A percentile compares a stretch with the other conserved stretches of the same genome.
Conservation (phyloP, 352 stramenopile genomes). For the Pythium brachiatum region DNA sequence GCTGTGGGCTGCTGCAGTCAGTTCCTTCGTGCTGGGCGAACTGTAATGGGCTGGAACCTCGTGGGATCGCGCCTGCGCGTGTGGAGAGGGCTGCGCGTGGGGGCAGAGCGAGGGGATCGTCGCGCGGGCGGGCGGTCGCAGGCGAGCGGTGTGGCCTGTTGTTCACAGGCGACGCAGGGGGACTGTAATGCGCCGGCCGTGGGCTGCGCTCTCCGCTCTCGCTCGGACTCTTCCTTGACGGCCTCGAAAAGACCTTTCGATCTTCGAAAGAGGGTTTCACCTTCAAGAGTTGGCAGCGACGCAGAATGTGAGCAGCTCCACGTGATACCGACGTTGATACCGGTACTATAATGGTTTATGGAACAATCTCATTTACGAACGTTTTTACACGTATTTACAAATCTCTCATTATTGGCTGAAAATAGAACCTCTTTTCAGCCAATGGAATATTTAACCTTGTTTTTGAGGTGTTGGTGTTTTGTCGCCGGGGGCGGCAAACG, state of each 20-base stretch:
- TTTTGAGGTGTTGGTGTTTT: slow-evolving; percentile 14
- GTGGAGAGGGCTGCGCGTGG: background rate
- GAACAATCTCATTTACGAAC: slow-evolving; percentile 20
- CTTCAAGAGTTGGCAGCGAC: slow-evolving; percentile 12
- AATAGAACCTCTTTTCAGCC: background rate
- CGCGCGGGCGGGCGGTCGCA: background rate
- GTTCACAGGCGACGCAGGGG: background rate
- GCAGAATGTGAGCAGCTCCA: background rate
- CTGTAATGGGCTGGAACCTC: background rate
- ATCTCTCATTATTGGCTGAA: slow-evolving; percentile 7
- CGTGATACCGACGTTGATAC: slow-evolving; percentile 11
- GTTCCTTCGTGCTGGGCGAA: background rate
- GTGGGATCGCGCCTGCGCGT: background rate
- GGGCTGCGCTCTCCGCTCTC: slow-evolving; percentile 10
- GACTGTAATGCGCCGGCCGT: slow-evolving; percentile 12
- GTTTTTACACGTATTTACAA: slow-evolving; percentile 17
- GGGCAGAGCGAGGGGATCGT: background rate
- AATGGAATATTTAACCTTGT: slow-evolving; percentile 15
- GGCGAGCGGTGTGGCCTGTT: background rate
- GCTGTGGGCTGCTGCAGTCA: background rate
- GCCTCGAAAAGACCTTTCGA: slow-evolving; percentile 33
- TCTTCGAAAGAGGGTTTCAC: slow-evolving; percentile 31
- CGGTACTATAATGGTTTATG: slow-evolving; percentile 27
- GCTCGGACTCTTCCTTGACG: slow-evolving; percentile 12
- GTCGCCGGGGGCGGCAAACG: background rate